Percentiles rank a stretch among this genome's conserved stretches.
These are phyloP conservation scores for Arthrinium puccinioides DNA, from an alignment of 2,329 filamentous ascomycete species.

Conservation along the genomic window DNA sequence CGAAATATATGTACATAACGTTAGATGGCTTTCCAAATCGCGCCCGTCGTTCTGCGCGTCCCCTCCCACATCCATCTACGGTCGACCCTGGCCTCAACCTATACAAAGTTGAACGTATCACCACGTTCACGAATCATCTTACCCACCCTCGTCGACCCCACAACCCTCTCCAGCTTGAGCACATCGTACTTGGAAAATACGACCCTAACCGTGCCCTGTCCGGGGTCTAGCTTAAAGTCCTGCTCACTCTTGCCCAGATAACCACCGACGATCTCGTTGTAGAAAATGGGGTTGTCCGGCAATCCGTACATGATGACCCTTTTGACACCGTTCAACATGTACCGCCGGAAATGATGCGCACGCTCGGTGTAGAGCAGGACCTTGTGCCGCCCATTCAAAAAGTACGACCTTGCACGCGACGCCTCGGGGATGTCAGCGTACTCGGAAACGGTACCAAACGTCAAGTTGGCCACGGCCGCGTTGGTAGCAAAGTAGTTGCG, in stretches of 20 bases:
- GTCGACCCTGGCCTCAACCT: no score
- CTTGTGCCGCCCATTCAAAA: constrained; percentile 72
- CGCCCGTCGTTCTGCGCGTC: not conserved
- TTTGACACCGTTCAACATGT: constrained; percentile 72
- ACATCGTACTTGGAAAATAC: constrained; percentile 87
- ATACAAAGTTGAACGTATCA: constrained; percentile 95
- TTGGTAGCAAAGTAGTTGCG: constrained; percentile 85
- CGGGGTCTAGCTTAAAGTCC: constrained; percentile 46
- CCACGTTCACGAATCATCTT: constrained; percentile 78
- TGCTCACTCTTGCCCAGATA: constrained; percentile 56
- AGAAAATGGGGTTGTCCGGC: constrained; percentile 82
- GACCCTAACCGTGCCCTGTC: constrained; percentile 50
- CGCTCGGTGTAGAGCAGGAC: constrained; percentile 88
- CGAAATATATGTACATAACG: constrained; percentile 5
- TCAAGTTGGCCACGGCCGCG: constrained; percentile 40
- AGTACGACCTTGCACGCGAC: constrained; percentile 79
- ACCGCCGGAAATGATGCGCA: constrained; percentile 94
- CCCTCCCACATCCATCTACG: no score
- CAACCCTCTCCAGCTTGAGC: constrained; percentile 80
- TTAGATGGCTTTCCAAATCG: not conserved
- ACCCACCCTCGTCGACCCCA: constrained; percentile 71
- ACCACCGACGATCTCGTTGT: constrained; percentile 65
- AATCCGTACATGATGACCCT: constrained; percentile 83
- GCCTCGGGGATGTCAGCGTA: constrained; percentile 76
- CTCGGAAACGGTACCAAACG: constrained; percentile 82